Conservation (phyloP, 1,139 yeast species). For the Yamadazyma atmosphaerica region DNA sequence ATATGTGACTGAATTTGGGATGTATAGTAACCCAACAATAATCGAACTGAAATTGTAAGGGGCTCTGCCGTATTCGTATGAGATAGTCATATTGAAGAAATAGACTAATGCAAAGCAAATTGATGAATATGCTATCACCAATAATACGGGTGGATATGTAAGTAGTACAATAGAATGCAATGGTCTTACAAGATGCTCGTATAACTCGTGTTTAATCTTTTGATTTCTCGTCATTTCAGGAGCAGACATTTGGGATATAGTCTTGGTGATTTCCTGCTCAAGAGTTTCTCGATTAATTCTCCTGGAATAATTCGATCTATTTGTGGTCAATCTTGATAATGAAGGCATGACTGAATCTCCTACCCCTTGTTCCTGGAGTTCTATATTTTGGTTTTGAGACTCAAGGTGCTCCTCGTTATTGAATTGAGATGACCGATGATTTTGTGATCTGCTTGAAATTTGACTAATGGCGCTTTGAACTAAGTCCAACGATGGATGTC, state of each 20-base stretch:
- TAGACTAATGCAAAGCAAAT: slow-evolving; percentile 69
- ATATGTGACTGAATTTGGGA: slow-evolving; percentile 82
- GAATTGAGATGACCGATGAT: not conserved
- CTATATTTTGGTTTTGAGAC: slow-evolving; percentile 5
- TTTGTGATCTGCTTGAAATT: slow-evolving; percentile 5
- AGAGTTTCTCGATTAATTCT: slow-evolving; percentile 26
- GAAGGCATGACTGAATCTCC: slow-evolving; percentile 43
- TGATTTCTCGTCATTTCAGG: slow-evolving; percentile 13
- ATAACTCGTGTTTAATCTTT: slow-evolving; percentile 22
- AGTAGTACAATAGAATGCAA: slow-evolving; percentile 52
- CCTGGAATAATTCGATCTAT: slow-evolving; percentile 34
- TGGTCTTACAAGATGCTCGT: slow-evolving; percentile 49
- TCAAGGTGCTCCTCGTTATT: no score
- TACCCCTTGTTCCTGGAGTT: slow-evolving; percentile 28
- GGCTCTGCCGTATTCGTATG: slow-evolving; percentile 56
- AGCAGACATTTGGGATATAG: slow-evolving; percentile 12
- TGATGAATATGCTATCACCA: slow-evolving; percentile 65
- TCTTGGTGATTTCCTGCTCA: slow-evolving; percentile 22
- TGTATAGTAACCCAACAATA: slow-evolving; percentile 72
- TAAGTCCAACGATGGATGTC: slow-evolving; percentile 11
- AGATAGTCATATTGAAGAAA: slow-evolving; percentile 72
- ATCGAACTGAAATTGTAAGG: slow-evolving; percentile 73
- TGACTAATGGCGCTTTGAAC: slow-evolving; percentile 9
- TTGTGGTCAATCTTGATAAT: slow-evolving; percentile 36
- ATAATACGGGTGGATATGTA: slow-evolving; percentile 69